Conservation (phyloP, 345 rosid genomes). For the Rhodomyrtus tomentosa region DNA sequence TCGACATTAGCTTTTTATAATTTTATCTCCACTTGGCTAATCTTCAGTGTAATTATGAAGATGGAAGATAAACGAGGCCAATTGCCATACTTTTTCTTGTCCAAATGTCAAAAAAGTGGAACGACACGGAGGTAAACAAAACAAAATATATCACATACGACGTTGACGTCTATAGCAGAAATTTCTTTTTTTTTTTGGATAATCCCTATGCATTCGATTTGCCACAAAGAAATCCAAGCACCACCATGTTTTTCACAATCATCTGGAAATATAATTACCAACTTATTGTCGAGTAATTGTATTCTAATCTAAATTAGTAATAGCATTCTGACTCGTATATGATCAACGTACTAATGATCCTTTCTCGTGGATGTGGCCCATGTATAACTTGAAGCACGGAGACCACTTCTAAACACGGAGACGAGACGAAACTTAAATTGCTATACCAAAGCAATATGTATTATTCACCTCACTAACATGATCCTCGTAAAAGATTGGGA, state of each 20-base stretch:
- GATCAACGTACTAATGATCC: background rate
- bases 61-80: background rate
- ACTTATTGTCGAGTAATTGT: background rate
- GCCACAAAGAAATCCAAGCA: background rate
- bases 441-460: accelerated
- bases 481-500: background rate
- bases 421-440: background rate
- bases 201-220: background rate
- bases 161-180: background rate
- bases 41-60: background rate
- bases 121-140: background rate
- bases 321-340: background rate
- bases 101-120: background rate
- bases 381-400: accelerated
- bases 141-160: background rate
- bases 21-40: background rate
- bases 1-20: background rate
- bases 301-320: background rate
- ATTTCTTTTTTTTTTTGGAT: background rate
- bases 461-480: background rate
- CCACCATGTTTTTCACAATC: background rate
- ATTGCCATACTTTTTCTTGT: background rate
- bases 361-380: background rate
- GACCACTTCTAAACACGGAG: too few relatives aligned
- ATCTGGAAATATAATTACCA: background rate